These are phyloP conservation scores for Albophoma yamanashiensis DNA, from an alignment of 2,329 filamentous ascomycete genomes.

Conservation along the genomic window DNA sequence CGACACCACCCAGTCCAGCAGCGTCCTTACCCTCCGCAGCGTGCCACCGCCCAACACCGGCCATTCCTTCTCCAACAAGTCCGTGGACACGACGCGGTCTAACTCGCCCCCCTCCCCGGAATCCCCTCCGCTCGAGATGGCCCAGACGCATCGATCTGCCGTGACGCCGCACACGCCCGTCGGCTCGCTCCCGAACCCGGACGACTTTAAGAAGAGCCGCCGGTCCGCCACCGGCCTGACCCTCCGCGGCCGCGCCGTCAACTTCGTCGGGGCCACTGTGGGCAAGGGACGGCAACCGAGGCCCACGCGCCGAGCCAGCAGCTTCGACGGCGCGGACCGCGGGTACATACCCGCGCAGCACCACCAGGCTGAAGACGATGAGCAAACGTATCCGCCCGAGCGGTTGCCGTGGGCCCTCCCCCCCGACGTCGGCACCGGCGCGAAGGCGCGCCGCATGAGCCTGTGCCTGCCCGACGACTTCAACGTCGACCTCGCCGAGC, in stretches of 20 bases:
- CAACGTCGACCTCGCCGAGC: conserved; percentile 56
- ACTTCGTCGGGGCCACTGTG: conserved; percentile 28
- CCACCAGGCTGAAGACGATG: conserved; percentile 9
- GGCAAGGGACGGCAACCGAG: conserved; percentile 13
- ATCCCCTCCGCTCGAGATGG: conserved; percentile 32
- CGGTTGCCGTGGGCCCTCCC: conserved; percentile 47
- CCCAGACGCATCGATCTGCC: conserved; percentile 13
- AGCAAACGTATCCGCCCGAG: conserved; percentile 24
- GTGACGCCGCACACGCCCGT: conserved; percentile 9
- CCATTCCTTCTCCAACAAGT: conserved; percentile 36
- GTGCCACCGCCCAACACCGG: conserved; percentile 14
- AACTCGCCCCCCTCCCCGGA: conserved; percentile 40
- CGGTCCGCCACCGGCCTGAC: conserved; percentile 40
- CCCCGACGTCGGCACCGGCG: conserved; percentile 60
- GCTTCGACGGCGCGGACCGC: conserved; percentile 32
- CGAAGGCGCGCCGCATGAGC: conserved; percentile 71
- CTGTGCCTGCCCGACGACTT: conserved; percentile 65
- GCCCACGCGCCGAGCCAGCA: conserved; percentile 30
- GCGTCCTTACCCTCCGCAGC: conserved; percentile 16
- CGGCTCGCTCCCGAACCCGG: conserved; percentile 26
- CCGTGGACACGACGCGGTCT: conserved; percentile 33
- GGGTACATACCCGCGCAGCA: conserved; percentile 11
- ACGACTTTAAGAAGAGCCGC: conserved; percentile 39
- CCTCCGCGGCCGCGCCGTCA: conserved; percentile 35
- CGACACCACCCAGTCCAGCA: conserved; percentile 11